These are phyloP conservation scores for Boletus coccyginus DNA, from an alignment of 768 basidiomycete species.

Conservation along the genomic window DNA sequence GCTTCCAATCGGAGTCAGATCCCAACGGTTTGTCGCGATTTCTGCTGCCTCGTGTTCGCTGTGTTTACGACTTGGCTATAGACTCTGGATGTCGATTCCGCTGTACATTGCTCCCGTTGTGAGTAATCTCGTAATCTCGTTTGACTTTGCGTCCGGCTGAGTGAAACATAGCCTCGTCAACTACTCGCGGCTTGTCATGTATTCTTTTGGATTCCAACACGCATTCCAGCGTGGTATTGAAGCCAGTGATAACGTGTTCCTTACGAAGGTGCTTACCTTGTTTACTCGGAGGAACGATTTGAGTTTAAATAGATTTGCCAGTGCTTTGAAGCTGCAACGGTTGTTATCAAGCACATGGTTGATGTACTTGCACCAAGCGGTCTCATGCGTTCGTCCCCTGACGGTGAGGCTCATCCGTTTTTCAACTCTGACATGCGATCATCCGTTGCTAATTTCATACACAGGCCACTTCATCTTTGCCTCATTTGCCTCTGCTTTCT, in stretches of 20 bases:
- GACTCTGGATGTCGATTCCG: conserved; percentile 62
- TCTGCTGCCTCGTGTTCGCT: neutral
- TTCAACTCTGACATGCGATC: neutral
- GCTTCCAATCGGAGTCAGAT: conserved; percentile 61
- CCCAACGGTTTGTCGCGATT: conserved; percentile 41
- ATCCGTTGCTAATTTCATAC: neutral
- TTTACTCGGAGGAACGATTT: neutral
- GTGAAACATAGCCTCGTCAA: conserved; percentile 53
- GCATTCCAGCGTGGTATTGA: conserved; percentile 71
- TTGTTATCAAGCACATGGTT: conserved; percentile 63
- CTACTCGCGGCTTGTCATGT: conserved; percentile 83
- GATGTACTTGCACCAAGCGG: conserved; percentile 65
- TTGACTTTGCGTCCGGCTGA: conserved; percentile 7
- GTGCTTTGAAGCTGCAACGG: conserved; percentile 71
- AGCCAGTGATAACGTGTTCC: conserved; percentile 59
- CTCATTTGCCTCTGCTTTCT: conserved; percentile 79
- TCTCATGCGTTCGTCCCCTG: conserved; percentile 76
- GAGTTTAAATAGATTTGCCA: neutral
- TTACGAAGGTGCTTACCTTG: conserved; percentile 50
- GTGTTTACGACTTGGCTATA: conserved; percentile 21
- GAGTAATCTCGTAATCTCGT: conserved; percentile 27
- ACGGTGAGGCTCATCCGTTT: conserved; percentile 45
- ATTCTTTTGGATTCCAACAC: conserved; percentile 83
- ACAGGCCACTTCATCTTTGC: conserved; percentile 75
- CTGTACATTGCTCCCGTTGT: conserved; percentile 72